These are phyloP conservation scores for Boletus bicolor DNA, from an alignment of 768 basidiomycete genomes.

Conservation along the genomic window DNA sequence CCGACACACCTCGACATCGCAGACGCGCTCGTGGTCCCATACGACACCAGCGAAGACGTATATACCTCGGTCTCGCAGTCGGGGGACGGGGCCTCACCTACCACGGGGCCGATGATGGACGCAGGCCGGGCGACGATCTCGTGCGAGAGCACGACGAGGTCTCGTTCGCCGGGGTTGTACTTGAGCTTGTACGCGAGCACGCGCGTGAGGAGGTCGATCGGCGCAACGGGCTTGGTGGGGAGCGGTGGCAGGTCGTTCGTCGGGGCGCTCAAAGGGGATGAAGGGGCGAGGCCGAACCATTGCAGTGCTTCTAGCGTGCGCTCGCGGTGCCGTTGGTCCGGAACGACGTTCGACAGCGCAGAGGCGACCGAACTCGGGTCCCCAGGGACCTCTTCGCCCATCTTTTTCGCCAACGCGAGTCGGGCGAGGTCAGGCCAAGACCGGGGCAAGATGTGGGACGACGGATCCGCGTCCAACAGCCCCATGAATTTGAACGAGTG, in stretches of 20 bases:
- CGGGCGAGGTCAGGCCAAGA: constrained; percentile 38
- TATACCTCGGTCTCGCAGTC: constrained; percentile 47
- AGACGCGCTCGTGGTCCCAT: constrained; percentile 55
- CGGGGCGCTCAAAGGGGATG: neutral
- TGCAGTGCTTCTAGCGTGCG: constrained; percentile 41
- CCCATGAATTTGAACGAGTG: constrained; percentile 69
- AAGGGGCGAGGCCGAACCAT: constrained; percentile 32
- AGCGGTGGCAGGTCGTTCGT: constrained; percentile 37
- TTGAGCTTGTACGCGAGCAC: constrained; percentile 69
- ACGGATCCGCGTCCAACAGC: constrained; percentile 45
- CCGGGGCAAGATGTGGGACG: constrained; percentile 16
- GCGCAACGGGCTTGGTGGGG: constrained; percentile 41
- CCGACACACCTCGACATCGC: constrained; percentile 95
- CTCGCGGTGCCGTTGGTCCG: constrained; percentile 17
- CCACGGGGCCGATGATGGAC: neutral
- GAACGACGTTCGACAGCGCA: constrained; percentile 28
- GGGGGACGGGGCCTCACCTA: neutral
- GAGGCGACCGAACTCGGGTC: constrained; percentile 35
- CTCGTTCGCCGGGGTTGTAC: constrained; percentile 70
- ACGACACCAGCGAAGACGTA: constrained; percentile 62
- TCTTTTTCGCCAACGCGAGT: constrained; percentile 30
- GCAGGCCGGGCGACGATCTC: constrained; percentile 56
- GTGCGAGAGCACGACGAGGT: constrained; percentile 85
- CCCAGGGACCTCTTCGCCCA: constrained; percentile 25
- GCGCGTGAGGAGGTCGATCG: constrained; percentile 72